These are phyloP conservation scores for Bertia moriformis DNA, from an alignment of 2,329 filamentous ascomycete species.

Conservation along the genomic window DNA sequence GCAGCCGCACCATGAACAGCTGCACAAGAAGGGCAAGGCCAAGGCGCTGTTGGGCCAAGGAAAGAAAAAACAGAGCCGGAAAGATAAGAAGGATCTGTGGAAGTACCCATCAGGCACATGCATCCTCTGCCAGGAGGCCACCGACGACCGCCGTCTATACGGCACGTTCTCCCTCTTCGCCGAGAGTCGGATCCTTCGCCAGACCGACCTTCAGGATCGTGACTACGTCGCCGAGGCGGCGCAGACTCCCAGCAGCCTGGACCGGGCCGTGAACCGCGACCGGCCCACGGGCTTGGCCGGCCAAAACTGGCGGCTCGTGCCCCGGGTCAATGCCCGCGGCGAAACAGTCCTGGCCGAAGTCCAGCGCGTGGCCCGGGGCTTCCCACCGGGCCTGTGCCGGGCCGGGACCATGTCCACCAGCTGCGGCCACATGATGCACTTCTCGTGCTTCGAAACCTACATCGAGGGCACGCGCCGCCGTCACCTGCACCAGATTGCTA, in stretches of 20 bases:
- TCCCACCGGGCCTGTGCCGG: constrained; percentile 51
- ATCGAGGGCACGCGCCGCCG: constrained; percentile 69
- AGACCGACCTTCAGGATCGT: constrained; percentile 68
- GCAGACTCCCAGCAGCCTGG: constrained; percentile 65
- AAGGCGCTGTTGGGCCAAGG: not conserved
- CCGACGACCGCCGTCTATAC: constrained; percentile 74
- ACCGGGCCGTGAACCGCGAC: constrained; percentile 67
- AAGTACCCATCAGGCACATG: constrained; percentile 88
- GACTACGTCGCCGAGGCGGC: constrained; percentile 76
- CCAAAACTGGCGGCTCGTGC: constrained; percentile 65
- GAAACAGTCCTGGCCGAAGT: constrained; percentile 59
- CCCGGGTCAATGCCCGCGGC: constrained; percentile 62
- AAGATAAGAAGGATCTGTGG: constrained; percentile 62
- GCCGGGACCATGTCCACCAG: constrained; percentile 74
- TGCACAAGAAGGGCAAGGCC: not conserved
- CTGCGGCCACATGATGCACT: constrained; percentile 98
- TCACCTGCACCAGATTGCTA: constrained; percentile 82
- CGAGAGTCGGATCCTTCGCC: constrained; percentile 71
- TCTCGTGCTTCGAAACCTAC: constrained; percentile 84
- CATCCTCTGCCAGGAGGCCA: constrained; percentile 92
- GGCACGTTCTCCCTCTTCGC: constrained; percentile 85
- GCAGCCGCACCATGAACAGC: too few relatives aligned
- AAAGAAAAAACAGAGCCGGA: too few relatives aligned
- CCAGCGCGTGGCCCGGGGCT: constrained; percentile 78
- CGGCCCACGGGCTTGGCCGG: constrained; percentile 83